Conservation (phyloP, 108 stramenopile genomes). For the Nitzschia inconspicua region DNA sequence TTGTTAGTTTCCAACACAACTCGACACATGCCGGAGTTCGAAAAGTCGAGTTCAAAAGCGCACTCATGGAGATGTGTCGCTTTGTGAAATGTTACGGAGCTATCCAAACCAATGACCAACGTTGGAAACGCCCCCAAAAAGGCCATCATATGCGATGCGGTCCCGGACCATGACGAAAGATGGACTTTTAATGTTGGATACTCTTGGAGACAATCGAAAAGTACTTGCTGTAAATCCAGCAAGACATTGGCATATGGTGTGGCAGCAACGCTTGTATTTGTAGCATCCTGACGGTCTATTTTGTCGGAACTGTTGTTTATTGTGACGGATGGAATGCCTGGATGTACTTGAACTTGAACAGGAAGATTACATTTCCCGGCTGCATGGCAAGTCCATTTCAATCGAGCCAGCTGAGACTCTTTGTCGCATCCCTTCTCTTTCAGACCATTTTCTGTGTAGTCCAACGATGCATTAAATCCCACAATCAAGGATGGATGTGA, state of each 20-base stretch:
- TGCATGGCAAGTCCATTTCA: constrained; percentile 3
- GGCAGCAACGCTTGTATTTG: neutral
- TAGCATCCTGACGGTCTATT: neutral
- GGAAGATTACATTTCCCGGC: constrained; percentile 1
- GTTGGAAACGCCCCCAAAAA: constrained; percentile 10
- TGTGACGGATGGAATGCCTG: neutral
- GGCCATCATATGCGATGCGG: constrained; percentile 1
- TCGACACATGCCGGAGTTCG: no score
- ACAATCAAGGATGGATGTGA: neutral
- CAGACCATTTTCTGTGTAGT: constrained; percentile 8
- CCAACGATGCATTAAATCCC: constrained; percentile 4
- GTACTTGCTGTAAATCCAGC: constrained; percentile 10
- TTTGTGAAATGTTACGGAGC: constrained; percentile 20
- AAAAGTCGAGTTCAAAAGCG: constrained; percentile 23
- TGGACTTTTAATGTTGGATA: constrained; percentile 18
- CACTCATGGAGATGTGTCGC: constrained; percentile 21
- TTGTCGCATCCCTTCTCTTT: neutral
- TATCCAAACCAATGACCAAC: constrained; percentile 12
- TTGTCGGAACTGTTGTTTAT: no score
- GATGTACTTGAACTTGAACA: constrained; percentile 9
- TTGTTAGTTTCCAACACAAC: constrained; percentile 12
- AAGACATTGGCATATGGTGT: constrained; percentile 19
- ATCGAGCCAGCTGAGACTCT: neutral
- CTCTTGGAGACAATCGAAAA: neutral
- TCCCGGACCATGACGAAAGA: constrained; percentile 18